phyloP scores from a whole-genome alignment of 163 green algal genomes.

The Coccomyxa subellipsoidea region DNA sequence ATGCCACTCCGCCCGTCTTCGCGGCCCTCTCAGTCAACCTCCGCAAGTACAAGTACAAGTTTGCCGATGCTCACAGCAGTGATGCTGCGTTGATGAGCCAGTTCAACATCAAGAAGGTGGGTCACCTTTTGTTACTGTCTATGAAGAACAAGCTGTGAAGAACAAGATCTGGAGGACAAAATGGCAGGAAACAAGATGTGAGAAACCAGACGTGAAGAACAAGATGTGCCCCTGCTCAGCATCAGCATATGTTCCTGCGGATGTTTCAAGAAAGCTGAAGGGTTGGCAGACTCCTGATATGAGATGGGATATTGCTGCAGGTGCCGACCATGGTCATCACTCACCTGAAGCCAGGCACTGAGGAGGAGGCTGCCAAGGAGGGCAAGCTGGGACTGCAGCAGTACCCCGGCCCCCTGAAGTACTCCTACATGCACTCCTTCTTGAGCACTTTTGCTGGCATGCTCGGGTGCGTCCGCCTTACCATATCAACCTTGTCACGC shows the following conservation, averaged over 20 bases:
- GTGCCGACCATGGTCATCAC: constrained; percentile 17
- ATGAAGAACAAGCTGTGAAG: too few species aligned
- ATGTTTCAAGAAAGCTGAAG: too few species aligned
- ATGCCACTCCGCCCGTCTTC: constrained; percentile 35
- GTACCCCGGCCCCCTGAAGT: constrained; percentile 40
- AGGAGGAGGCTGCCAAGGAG: not conserved
- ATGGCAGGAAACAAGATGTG: too few species aligned
- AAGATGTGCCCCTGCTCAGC: too few species aligned
- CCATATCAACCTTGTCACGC: not conserved
- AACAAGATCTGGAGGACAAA: too few species aligned
- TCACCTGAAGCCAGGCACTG: not conserved
- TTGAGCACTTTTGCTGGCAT: constrained; percentile 16
- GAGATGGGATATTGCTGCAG: not conserved
- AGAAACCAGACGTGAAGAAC: too few species aligned
- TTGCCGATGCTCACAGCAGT: constrained; percentile 34
- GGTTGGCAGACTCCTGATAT: not conserved
- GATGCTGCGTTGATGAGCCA: constrained; percentile 14
- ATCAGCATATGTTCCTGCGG: too few species aligned
- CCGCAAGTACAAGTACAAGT: constrained; percentile 19
- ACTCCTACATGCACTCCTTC: constrained; percentile 30
- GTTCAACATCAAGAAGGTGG: constrained; percentile 19
- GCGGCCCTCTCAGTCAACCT: constrained; percentile 38
- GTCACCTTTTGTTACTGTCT: not conserved
- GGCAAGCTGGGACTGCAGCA: constrained; percentile 20
- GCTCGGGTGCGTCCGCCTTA: constrained; percentile 7